Conservation (phyloP, 257 asterid genomes). For the Solanum bulbocastanum region DNA sequence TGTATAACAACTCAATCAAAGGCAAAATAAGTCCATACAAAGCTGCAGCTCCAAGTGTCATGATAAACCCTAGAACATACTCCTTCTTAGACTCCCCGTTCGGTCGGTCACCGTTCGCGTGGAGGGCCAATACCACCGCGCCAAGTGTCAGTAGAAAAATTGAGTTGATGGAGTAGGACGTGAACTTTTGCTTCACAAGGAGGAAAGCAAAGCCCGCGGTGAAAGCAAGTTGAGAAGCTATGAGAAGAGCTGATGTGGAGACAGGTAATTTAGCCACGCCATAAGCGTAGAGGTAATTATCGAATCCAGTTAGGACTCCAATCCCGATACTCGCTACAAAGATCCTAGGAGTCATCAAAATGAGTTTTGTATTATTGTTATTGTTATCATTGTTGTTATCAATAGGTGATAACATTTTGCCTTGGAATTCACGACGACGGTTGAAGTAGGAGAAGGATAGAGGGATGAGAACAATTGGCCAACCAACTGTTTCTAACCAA, state of each 20-base stretch:
- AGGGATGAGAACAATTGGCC: conserved; percentile 5
- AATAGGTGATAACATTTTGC: neutral
- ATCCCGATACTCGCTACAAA: neutral
- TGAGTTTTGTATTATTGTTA: neutral
- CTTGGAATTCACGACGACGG: neutral
- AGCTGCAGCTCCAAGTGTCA: conserved; percentile 24
- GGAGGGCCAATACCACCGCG: conserved; percentile 15
- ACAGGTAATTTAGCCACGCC: conserved; percentile 16
- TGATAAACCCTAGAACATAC: conserved; percentile 11
- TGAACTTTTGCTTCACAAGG: conserved; percentile 14
- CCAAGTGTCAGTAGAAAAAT: conserved; percentile 13
- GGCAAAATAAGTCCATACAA: conserved; percentile 11
- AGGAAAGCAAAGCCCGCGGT: conserved; percentile 20
- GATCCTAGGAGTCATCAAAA: neutral
- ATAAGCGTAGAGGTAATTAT: conserved; percentile 14
- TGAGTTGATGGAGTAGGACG: neutral
- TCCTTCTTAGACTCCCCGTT: conserved; percentile 9
- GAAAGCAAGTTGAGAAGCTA: conserved; percentile 21
- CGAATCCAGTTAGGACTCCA: conserved; percentile 5
- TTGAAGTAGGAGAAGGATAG: neutral
- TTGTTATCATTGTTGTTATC: neutral
- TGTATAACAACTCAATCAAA: neutral
- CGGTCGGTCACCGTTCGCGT: conserved; percentile 6
- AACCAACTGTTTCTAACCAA: neutral
- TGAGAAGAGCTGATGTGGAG: conserved; percentile 14